A percentile compares a stretch with the other conserved stretches of the same genome.
Evolutionary conservation across 306 rosid genomes (phyloP).

Genomic region (Malus asiatica): DNA sequence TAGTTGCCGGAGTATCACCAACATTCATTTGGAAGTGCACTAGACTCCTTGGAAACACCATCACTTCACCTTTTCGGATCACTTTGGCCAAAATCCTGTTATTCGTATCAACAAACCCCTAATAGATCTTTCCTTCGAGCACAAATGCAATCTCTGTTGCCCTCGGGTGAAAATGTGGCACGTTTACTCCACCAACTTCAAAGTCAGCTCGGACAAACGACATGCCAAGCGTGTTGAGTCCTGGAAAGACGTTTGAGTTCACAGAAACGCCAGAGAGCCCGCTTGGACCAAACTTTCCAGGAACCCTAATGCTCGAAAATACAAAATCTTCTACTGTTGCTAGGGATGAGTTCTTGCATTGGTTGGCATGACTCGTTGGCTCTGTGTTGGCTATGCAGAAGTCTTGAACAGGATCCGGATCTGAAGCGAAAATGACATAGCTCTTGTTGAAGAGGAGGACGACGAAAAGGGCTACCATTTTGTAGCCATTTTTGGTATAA

Average conservation of each 20-base stretch:
- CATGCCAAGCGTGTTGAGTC: conserved; percentile 86
- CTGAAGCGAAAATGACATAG: conserved; percentile 48
- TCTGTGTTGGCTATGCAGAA: conserved; percentile 52
- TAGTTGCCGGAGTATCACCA: conserved; percentile 69
- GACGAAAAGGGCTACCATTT: conserved; percentile 12
- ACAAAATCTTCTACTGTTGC: conserved; percentile 67
- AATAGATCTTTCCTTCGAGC: conserved; percentile 62
- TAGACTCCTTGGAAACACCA: conserved; percentile 81
- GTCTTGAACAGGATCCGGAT: conserved; percentile 84
- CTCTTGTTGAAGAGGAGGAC: conserved; percentile 20
- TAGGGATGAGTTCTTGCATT: conserved; percentile 68
- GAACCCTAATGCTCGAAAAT: conserved; percentile 53
- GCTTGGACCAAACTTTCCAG: conserved; percentile 53
- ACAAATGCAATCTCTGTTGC: conserved; percentile 80
- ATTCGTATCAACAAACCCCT: conserved; percentile 75
- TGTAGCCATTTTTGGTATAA: conserved; percentile 23
- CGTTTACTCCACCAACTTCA: conserved; percentile 66
- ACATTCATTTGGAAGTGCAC: conserved; percentile 92
- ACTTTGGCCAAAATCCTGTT: conserved; percentile 67
- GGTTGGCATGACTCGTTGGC: conserved; percentile 10
- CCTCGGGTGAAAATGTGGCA: conserved; percentile 84
- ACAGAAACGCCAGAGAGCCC: conserved; percentile 58
- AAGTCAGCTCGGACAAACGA: conserved; percentile 81
- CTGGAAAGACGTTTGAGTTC: conserved; percentile 65
- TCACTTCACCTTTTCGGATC: conserved; percentile 83